Evolutionary conservation across 2,329 filamentous ascomycete species (phyloP), one percentile per base, ranked within the genome.

Genomic region (Hymenoscyphus albidus): DNA sequence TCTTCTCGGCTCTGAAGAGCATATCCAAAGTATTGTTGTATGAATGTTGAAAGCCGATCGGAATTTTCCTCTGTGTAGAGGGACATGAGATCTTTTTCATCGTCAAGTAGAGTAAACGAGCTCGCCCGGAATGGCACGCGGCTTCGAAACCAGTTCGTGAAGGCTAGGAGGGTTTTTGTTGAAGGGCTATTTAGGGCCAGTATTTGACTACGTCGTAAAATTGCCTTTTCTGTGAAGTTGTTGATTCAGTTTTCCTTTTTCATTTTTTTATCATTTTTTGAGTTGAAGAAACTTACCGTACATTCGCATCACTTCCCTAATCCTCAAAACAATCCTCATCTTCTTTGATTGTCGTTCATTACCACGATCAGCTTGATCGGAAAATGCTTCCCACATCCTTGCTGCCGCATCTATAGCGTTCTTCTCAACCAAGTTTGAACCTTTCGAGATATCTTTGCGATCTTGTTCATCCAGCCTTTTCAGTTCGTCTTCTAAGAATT

Each of bases 401-500:
- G 48, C 48, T 9, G 48, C 48, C 13, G 14, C 18, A 2, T 31
- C 51, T 12, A 55, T 12, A 12, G 18, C 31, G 7, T 55, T 31
- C 18, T 31, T 55, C 10, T 31, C n/a, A 22, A 4, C 22, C 12
- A 13, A 3, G 10, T 18, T 18, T 22, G n/a, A 7, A 7, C 3
- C n/a, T 22, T 9, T 18, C n/a, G 27, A 55, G 5, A 55, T 22
- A 22, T 6, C 16, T 22, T 22, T 31, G n/a, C n/a, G 13, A 55
- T 55, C 48, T 22, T 55, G 6, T 22, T 55, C 14, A 55, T 55
- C 48, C 5, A 55, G 44, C 9, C 35, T 13, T 4, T 64, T n/a
- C 35, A 60, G 60, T n/a, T 54, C 1, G 1, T 1, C 13, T 35
- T 70, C 68, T 2, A 70, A 31, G 22, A 64, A 18, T 13, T 62